These are phyloP conservation scores for Triticum dicoccoides DNA, from an alignment of 176 grass and related monocot species.

Conservation along the genomic window DNA sequence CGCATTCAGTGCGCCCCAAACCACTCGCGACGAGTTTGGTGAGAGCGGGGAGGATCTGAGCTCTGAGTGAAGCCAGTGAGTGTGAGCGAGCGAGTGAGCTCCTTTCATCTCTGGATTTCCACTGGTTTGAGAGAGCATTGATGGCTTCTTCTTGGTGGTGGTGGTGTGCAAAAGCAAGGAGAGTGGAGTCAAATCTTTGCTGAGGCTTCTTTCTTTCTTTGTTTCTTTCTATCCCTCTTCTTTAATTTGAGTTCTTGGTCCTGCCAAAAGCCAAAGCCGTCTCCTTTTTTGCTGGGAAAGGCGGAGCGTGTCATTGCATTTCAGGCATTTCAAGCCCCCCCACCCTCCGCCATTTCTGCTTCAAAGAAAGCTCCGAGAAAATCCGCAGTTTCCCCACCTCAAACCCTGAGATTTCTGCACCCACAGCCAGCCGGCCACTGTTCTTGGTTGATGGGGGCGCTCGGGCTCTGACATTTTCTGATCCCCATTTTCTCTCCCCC, in stretches of 20 bases:
- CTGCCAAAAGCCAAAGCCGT: constrained; percentile 53
- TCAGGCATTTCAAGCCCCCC: constrained; percentile 16
- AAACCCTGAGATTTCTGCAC: constrained; percentile 21
- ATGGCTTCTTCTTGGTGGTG: background rate
- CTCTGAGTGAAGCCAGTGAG: background rate
- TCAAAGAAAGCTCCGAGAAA: background rate
- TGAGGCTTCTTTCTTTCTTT: constrained; percentile 1
- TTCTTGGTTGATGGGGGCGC: constrained; percentile 4
- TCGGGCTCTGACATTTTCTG: background rate
- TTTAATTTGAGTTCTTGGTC: constrained; percentile 74
- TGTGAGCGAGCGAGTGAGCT: background rate
- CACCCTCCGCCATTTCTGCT: constrained; percentile 4
- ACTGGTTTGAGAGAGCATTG: too few species aligned
- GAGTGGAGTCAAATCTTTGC: constrained; percentile 38
- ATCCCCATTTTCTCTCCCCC: background rate
- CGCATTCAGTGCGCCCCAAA: constrained; percentile 49
- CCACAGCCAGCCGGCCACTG: background rate
- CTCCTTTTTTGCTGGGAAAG: constrained; percentile 37
- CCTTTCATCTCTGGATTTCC: constrained; percentile 22
- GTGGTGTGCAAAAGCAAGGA: constrained; percentile 6
- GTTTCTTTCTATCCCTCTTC: constrained; percentile 14
- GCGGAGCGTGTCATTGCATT: constrained; percentile 30
- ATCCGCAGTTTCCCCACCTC: background rate
- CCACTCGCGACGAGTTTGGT: constrained; percentile 37
- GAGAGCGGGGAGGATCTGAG: constrained; percentile 29